Conservation (phyloP, 306 rosid genomes). For the Castanopsis chinensis region DNA sequence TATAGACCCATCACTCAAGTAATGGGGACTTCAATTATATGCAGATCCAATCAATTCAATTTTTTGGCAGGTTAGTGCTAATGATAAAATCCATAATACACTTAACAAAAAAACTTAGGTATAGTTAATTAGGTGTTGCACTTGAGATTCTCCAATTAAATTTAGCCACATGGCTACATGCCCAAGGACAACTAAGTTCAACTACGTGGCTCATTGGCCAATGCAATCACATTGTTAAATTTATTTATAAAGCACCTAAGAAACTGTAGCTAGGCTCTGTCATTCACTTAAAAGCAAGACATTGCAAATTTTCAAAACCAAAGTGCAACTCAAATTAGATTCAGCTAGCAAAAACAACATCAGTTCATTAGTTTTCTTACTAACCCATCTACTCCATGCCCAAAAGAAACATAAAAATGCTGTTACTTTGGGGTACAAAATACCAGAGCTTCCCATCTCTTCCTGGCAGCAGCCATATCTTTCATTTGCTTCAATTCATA, state of each 20-base stretch:
- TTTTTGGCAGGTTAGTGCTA: not conserved
- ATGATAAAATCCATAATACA: not conserved
- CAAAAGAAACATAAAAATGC: not conserved
- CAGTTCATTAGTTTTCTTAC: not conserved
- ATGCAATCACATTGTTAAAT: no score
- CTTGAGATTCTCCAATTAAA: no score
- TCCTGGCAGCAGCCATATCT: slow-evolving; percentile 92
- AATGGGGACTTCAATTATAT: not conserved
- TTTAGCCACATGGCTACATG: no score
- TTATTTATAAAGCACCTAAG: no score
- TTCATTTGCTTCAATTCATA: slow-evolving; percentile 84
- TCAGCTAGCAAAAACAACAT: not conserved
- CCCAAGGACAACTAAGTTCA: no score
- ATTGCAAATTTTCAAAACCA: not conserved
- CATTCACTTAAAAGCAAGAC: not conserved
- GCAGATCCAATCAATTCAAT: not conserved
- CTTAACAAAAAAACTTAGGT: no score
- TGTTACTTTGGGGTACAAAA: slow-evolving; percentile 16
- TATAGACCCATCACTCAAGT: not conserved
- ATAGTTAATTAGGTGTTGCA: no score
- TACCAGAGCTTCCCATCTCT: slow-evolving; percentile 98
- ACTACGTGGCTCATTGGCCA: no score
- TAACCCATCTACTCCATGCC: not conserved
- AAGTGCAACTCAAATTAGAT: slow-evolving; percentile 11
- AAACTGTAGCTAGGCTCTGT: no score